Evolutionary conservation across 2,329 filamentous ascomycete genomes (phyloP), one percentile per base, ranked within the genome.

Genomic region (Ceratocystis huliohia): DNA sequence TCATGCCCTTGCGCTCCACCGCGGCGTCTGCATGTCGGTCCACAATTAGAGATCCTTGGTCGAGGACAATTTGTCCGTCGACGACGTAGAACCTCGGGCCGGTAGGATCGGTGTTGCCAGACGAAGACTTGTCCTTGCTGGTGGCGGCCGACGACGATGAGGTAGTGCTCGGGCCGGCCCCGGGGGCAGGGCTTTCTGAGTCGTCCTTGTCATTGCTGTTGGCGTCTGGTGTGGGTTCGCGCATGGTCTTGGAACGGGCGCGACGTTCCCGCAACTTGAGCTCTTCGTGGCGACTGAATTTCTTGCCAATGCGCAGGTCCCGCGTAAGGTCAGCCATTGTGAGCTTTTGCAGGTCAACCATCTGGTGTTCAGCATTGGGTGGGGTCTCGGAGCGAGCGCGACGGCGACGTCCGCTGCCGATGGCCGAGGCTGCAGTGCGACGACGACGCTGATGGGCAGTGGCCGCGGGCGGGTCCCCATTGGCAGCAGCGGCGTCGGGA

Each of bases 251-350:
- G 48, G 70, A 64, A 70, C 73, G 73, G n/a, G 71, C 71, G 65
- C 79, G 76, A 63, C 81, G 77, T 75, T 89, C 82, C 56, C 89
- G 84, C 70, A 86, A 81, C 53, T 85, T 83, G 71, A 94, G 85
- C 71, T 88, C 85, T 71, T 86, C 84, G 70, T 91, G 88, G 2
- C 86, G 82, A 71, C 85, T 86, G 66, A 90, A 92, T 68, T 87
- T 85, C 73, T 88, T 89, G 67, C 89, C 89, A 66, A 87, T 86
- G 25, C 81, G 81, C 64, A 88, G 77, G 71, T 90, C 87, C 69
- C 81, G 83, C 63, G 84, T 88, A 2, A 94, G 76, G 67, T 91
- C 87, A 56, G 81, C 82, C 85, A 94, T 90, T 65, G 84, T 89
- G 30, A 88, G 81, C 2, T 80, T 81, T 28, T 82, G 81, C 25